A percentile compares a stretch with the other conserved stretches of the same genome.
Evolutionary conservation across 1,139 yeast genomes (phyloP).

Genomic region (Wickerhamomyces sp.): DNA sequence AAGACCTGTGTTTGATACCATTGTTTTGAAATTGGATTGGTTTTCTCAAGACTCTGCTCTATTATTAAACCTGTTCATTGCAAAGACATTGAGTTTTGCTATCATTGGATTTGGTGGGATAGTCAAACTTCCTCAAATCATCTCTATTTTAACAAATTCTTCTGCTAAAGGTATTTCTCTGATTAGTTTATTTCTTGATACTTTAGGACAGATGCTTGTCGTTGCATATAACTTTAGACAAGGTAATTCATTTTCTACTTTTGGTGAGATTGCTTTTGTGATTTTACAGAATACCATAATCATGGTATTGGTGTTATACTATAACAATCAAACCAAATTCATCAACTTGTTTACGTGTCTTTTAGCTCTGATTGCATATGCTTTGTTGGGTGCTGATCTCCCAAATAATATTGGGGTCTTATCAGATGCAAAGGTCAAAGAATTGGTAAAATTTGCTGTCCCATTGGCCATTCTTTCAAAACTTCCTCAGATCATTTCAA

Average conservation of each 20-base stretch:
- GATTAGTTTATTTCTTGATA: slow-evolving; percentile 32
- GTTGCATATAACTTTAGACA: slow-evolving; percentile 37
- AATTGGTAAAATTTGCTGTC: slow-evolving; percentile 45
- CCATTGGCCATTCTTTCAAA: slow-evolving; percentile 51
- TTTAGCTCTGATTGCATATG: slow-evolving; percentile 16
- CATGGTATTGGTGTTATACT: slow-evolving; percentile 29
- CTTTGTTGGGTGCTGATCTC: slow-evolving; percentile 16
- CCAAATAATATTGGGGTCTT: slow-evolving; percentile 20
- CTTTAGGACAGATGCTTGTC: slow-evolving; percentile 33
- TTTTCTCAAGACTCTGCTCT: slow-evolving; percentile 8
- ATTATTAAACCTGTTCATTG: slow-evolving; percentile 16
- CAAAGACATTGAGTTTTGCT: slow-evolving; percentile 31
- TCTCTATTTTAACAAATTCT: slow-evolving; percentile 26
- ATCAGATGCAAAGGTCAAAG: slow-evolving; percentile 21
- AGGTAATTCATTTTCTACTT: slow-evolving; percentile 36
- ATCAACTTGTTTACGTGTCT: slow-evolving; percentile 23
- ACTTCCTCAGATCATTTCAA: slow-evolving; percentile 50
- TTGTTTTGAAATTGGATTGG: slow-evolving; percentile 13
- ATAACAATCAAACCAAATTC: slow-evolving; percentile 15
- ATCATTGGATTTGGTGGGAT: slow-evolving; percentile 31
- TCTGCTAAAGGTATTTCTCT: slow-evolving; percentile 34
- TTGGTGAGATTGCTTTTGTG: slow-evolving; percentile 38
- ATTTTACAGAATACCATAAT: slow-evolving; percentile 36
- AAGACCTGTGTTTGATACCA: slow-evolving; percentile 15
- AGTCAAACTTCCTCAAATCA: slow-evolving; percentile 35